Evolutionary conservation across 768 basidiomycete genomes (phyloP).

Genomic region (Psilocybe sp.): DNA sequence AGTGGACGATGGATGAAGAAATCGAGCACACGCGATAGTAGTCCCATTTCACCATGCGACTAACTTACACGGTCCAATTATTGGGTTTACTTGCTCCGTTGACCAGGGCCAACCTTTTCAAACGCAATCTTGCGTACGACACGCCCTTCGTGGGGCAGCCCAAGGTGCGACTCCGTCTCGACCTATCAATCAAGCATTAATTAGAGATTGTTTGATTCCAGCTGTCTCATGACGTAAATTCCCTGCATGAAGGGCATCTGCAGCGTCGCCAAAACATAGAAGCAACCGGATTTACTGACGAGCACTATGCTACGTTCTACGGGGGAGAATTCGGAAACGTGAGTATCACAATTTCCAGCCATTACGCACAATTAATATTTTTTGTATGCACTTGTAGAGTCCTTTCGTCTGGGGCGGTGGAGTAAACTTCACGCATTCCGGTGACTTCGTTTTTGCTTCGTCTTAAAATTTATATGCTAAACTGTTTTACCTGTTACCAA

Average conservation of each 20-base stretch:
- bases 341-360: constrained; percentile 5
- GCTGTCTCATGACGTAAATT: constrained; percentile 36
- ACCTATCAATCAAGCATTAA: not conserved
- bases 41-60: too few relatives aligned
- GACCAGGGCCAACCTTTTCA: constrained; percentile 19
- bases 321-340: constrained; percentile 49
- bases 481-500: not conserved
- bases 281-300: constrained; percentile 39
- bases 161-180: constrained; percentile 19
- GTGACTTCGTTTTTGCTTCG: constrained; percentile 16
- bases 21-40: too few relatives aligned
- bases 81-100: not conserved
- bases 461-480: not conserved
- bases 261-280: constrained; percentile 33
- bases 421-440: constrained; percentile 46
- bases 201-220: constrained; percentile 11
- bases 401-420: constrained; percentile 49
- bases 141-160: constrained; percentile 35
- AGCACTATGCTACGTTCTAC: constrained; percentile 49
- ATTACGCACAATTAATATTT: not conserved
- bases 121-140: constrained; percentile 38
- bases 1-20: too few relatives aligned
- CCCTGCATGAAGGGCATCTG: constrained; percentile 34
- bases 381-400: constrained; percentile 23
- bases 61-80: too few relatives aligned